phyloP scores from a whole-genome alignment of 129 eudicot genomes.

The Cynara cardunculus region DNA sequence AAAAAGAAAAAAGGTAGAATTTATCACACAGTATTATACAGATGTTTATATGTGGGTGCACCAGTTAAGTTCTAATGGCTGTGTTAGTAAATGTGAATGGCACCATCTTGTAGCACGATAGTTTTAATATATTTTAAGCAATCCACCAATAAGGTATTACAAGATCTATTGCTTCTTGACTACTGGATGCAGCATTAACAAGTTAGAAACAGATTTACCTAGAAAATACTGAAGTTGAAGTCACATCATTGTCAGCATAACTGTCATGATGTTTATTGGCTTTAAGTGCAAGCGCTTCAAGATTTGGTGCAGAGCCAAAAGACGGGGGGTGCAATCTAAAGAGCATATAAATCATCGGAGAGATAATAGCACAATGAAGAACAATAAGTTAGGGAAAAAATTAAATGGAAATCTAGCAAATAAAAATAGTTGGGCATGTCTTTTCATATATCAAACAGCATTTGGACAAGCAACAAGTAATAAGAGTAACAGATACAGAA shows the following conservation, averaged over 20 bases:
- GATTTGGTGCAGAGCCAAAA: constrained; percentile 72
- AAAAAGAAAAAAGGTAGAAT: background rate
- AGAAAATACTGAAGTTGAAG: constrained; percentile 29
- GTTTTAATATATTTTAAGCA: background rate
- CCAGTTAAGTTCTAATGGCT: background rate
- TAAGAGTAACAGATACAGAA: background rate
- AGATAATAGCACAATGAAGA: constrained; percentile 14
- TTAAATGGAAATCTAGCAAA: background rate
- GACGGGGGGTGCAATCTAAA: constrained; percentile 66
- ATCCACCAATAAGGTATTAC: background rate
- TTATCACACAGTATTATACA: background rate
- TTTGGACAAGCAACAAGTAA: background rate
- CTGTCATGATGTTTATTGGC: constrained; percentile 29
- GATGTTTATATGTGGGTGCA: background rate
- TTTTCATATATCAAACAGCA: constrained; percentile 7
- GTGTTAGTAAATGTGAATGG: background rate
- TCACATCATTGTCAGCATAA: constrained; percentile 35
- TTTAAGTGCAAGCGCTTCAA: constrained; percentile 51
- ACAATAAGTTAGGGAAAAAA: constrained; percentile 1
- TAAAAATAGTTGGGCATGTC: background rate
- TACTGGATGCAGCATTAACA: background rate
- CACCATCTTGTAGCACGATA: background rate
- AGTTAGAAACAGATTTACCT: constrained; percentile 29
- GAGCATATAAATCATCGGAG: constrained; percentile 1
- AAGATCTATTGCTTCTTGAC: constrained; percentile 11